Evolutionary conservation across 345 rosid genomes (phyloP), one percentile per base, ranked within the genome.

Genomic region (Gossypium stocksii): DNA sequence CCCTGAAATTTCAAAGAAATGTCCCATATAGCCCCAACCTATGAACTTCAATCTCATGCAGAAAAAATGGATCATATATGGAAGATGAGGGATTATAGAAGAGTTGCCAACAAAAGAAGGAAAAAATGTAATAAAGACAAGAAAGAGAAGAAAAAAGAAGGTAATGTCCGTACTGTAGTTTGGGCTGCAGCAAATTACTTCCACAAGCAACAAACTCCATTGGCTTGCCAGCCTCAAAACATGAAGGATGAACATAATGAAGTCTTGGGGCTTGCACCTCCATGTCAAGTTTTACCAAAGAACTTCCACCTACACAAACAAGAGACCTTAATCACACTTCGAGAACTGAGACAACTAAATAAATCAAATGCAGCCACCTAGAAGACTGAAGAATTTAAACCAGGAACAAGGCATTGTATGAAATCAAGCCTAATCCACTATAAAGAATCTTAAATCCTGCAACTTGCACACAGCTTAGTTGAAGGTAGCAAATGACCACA

Each of bases 191-290:
- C 71, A 95, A 82, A 82, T 91, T 91, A 72, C 87, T 85, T 77
- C 99, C 99, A 76, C 98, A 93, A 71, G 89, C 93, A 84, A 91
- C 78, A 75, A 95, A 83, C 80, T 95, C 97, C 62, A 93, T 82
- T 61, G 98, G 96, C 78, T 85, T 89, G 77, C 98, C 98, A 76
- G 97, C 98, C 88, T 91, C 98, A 83, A 95, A 93, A 83, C 85
- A 91, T 72, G 80, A 78, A 66, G 99, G 98, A 82, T 91, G 85
- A 77, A 95, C 92, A 85, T 82, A 90, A 78, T 91, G 97, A 82
- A 93, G 97, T 80, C 84, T 87, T 1, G 98, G 98, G 23, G 89
- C 85, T 61, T 29, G 85, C 71, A 83, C 76, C 80, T 85, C 82
- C 75, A 77, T 80, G 76, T 87, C 83, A 68, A 90, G 82, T 85